phyloP scores from a whole-genome alignment of 768 basidiomycete genomes.

The Pisolithus microcarpus region DNA sequence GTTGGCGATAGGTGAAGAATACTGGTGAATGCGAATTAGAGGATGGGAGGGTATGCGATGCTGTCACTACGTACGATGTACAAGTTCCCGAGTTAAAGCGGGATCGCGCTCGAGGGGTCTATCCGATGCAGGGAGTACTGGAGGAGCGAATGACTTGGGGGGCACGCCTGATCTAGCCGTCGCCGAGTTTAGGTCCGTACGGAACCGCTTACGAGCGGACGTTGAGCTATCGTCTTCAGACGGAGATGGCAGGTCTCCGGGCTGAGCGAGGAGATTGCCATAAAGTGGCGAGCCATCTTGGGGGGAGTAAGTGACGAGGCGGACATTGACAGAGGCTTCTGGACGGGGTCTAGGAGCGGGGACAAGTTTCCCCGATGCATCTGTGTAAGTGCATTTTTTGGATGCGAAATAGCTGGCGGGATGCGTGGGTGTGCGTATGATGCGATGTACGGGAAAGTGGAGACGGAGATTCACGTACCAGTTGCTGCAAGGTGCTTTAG shows the following conservation, averaged over 20 bases:
- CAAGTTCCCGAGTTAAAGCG: slow-evolving; percentile 61
- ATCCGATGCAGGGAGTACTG: slow-evolving; percentile 29
- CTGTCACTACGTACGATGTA: slow-evolving; percentile 49
- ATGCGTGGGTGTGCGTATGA: slow-evolving; percentile 2
- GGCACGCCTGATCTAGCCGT: slow-evolving; percentile 23
- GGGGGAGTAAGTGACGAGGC: slow-evolving; percentile 11
- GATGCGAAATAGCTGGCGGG: slow-evolving; percentile 64
- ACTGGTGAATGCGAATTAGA: slow-evolving; percentile 38
- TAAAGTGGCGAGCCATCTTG: slow-evolving; percentile 12
- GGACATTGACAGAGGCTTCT: slow-evolving; percentile 22
- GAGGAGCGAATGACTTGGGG: slow-evolving; percentile 32
- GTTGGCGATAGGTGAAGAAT: slow-evolving; percentile 78
- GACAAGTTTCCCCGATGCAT: slow-evolving; percentile 71
- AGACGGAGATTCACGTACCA: slow-evolving; percentile 41
- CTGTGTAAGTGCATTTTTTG: slow-evolving; percentile 76
- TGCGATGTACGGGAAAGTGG: not conserved
- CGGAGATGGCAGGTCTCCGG: slow-evolving; percentile 6
- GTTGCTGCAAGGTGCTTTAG: slow-evolving; percentile 70
- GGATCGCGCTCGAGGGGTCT: slow-evolving; percentile 49
- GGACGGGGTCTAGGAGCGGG: slow-evolving; percentile 52
- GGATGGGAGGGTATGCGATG: not conserved
- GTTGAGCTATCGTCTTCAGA: slow-evolving; percentile 35
- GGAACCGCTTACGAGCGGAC: slow-evolving; percentile 43
- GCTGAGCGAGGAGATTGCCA: slow-evolving; percentile 3
- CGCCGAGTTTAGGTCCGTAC: slow-evolving; percentile 35